A percentile compares a stretch with the other conserved stretches of the same genome.
Evolutionary conservation across 495 filamentous ascomycete genomes (phyloP).

Genomic region (Daldinia childiae): DNA sequence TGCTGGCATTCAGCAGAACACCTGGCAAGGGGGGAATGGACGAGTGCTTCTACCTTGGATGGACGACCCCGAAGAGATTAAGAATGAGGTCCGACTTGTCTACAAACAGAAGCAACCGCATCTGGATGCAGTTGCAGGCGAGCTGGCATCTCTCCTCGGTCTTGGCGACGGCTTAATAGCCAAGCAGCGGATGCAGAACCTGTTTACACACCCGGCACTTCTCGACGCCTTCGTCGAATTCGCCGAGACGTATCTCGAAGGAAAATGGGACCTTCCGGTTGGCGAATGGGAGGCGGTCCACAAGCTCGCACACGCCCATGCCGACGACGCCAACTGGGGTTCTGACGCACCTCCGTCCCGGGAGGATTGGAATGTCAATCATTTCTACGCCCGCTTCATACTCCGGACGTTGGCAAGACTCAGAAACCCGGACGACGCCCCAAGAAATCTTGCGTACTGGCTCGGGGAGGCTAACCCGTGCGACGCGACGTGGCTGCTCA

Average conservation of each 20-base stretch:
- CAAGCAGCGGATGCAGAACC: slow-evolving; percentile 23
- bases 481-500: slow-evolving; percentile 35
- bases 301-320: slow-evolving; percentile 1
- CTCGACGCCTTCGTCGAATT: slow-evolving; percentile 29
- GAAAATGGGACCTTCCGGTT: slow-evolving; percentile 25
- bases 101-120: slow-evolving; percentile 27
- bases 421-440: not conserved
- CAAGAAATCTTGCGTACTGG: slow-evolving; percentile 30
- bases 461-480: slow-evolving; percentile 3
- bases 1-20: not conserved
- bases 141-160: slow-evolving; percentile 49
- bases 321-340: not conserved
- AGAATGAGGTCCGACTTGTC: slow-evolving; percentile 13
- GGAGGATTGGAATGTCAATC: slow-evolving; percentile 8
- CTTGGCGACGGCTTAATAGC: slow-evolving; percentile 30
- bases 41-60: not conserved
- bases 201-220: slow-evolving; percentile 35
- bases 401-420: slow-evolving; percentile 13
- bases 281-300: slow-evolving; percentile 23
- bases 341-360: not conserved
- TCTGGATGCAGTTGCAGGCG: slow-evolving; percentile 6
- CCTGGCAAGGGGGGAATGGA: not conserved
- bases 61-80: slow-evolving; percentile 25
- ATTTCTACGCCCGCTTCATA: slow-evolving; percentile 38
- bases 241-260: slow-evolving; percentile 3